Evolutionary conservation across 345 rosid species (phyloP).

Genomic region (Linum usitatissimum): DNA sequence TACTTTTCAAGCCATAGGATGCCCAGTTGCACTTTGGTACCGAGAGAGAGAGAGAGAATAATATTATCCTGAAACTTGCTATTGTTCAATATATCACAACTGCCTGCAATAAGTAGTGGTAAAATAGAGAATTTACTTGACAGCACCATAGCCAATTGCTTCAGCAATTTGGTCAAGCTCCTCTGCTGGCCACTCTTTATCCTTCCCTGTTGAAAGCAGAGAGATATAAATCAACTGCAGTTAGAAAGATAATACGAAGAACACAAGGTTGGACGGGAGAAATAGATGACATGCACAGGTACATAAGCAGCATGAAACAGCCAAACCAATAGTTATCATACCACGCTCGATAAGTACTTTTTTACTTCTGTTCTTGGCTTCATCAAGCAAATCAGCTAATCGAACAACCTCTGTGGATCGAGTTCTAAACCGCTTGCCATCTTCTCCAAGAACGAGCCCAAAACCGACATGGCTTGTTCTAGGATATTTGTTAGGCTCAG

Average conservation of each 20-base stretch:
- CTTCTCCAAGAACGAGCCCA: constrained; percentile 95
- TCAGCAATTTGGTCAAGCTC: constrained; percentile 88
- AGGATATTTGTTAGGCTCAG: constrained; percentile 41
- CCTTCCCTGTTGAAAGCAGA: constrained; percentile 47
- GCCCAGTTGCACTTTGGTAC: neutral
- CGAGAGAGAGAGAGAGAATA: neutral
- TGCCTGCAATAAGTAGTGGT: neutral
- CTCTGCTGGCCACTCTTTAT: constrained; percentile 68
- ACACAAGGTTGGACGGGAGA: too few species aligned
- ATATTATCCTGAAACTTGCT: neutral
- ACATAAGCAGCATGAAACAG: constrained; percentile 7
- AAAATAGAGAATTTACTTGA: constrained; percentile 54
- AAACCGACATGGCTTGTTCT: constrained; percentile 78
- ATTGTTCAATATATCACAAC: neutral
- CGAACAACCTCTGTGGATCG: constrained; percentile 81
- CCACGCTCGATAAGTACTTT: constrained; percentile 71
- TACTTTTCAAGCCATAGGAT: neutral
- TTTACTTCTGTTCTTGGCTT: constrained; percentile 83
- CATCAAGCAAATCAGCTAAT: constrained; percentile 88
- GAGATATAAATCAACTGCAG: neutral
- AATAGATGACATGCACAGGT: constrained; percentile 2
- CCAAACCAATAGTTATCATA: constrained; percentile 21
- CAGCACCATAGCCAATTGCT: constrained; percentile 95
- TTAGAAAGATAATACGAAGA: neutral
- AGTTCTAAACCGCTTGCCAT: constrained; percentile 85